Percentiles rank a stretch among this genome's conserved stretches.
These are phyloP conservation scores for Lipomyces orientalis DNA, from an alignment of 805 yeast genomes.

Conservation along the genomic window DNA sequence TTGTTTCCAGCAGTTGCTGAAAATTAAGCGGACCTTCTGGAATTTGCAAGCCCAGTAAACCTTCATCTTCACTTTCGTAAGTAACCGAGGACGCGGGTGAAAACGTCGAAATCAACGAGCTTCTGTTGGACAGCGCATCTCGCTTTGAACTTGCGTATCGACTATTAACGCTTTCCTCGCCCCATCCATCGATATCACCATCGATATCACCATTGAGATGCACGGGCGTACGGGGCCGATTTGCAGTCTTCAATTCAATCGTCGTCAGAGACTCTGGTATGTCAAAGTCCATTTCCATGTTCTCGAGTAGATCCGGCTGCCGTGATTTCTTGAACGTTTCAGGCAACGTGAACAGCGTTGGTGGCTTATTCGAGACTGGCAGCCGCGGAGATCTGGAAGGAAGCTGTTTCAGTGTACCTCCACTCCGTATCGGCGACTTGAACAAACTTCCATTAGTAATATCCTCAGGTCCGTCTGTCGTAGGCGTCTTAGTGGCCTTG, in stretches of 20 bases:
- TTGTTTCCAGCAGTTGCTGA: conserved; percentile 26
- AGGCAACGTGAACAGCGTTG: neutral
- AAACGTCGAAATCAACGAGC: conserved; percentile 32
- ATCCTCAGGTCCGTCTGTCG: neutral
- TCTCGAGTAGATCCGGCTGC: conserved; percentile 11
- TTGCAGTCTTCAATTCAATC: conserved; percentile 7
- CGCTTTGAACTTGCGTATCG: conserved; percentile 24
- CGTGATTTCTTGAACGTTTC: neutral
- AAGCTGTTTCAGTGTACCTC: neutral
- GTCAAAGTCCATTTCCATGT: conserved; percentile 31
- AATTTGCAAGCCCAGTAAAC: conserved; percentile 29
- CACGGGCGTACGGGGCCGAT: conserved; percentile 20
- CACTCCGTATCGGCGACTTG: neutral
- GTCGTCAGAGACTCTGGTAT: conserved; percentile 21
- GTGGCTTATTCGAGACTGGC: neutral
- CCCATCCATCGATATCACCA: conserved; percentile 32
- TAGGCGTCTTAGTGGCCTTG: neutral
- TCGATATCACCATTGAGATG: conserved; percentile 11
- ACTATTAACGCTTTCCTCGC: conserved; percentile 32
- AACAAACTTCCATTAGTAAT: conserved; percentile 18
- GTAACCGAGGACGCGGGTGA: conserved; percentile 34
- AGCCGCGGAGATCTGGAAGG: neutral
- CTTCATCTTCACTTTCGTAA: conserved; percentile 36
- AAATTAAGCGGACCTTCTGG: conserved; percentile 34
- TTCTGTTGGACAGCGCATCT: conserved; percentile 29